A percentile compares a stretch with the other conserved stretches of the same genome.
phyloP scores from a whole-genome alignment of 768 basidiomycete species.

The Pilatotrama ljubarskyi region DNA sequence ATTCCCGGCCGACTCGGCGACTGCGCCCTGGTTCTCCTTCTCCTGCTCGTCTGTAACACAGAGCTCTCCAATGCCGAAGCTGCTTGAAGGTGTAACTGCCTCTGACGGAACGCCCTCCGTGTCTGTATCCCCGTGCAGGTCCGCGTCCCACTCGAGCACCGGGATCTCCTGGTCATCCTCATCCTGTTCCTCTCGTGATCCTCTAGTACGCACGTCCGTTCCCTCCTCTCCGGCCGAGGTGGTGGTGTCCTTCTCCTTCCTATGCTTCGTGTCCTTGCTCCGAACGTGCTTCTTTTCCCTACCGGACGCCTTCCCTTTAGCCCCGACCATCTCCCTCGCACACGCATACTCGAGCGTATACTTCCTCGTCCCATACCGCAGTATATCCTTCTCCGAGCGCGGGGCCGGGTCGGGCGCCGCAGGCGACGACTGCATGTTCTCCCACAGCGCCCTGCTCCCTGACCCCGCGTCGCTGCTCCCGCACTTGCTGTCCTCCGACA shows the following conservation, averaged over 20 bases:
- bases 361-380: conserved; percentile 28
- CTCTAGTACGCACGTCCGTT: conserved; percentile 43
- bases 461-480: neutral
- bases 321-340: conserved; percentile 24
- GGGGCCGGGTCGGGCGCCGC: conserved; percentile 16
- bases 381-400: conserved; percentile 26
- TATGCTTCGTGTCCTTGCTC: neutral
- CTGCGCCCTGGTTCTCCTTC: conserved; percentile 7
- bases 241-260: neutral
- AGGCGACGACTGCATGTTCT: conserved; percentile 36
- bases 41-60: conserved; percentile 6
- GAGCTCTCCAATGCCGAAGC: conserved; percentile 43
- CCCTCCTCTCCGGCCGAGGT: neutral
- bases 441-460: conserved; percentile 25
- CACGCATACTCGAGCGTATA: conserved; percentile 42
- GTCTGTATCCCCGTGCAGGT: conserved; percentile 12
- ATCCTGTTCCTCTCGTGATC: conserved; percentile 43
- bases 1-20: conserved; percentile 34
- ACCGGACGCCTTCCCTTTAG: neutral
- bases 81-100: conserved; percentile 34
- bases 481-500: neutral
- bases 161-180: conserved; percentile 53
- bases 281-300: conserved; percentile 5
- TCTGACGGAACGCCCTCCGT: conserved; percentile 16
- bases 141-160: conserved; percentile 47